Percentiles rank a stretch among this genome's conserved stretches.
Conservation (phyloP, 2,329 filamentous ascomycete species). For the Hortaea sp. region DNA sequence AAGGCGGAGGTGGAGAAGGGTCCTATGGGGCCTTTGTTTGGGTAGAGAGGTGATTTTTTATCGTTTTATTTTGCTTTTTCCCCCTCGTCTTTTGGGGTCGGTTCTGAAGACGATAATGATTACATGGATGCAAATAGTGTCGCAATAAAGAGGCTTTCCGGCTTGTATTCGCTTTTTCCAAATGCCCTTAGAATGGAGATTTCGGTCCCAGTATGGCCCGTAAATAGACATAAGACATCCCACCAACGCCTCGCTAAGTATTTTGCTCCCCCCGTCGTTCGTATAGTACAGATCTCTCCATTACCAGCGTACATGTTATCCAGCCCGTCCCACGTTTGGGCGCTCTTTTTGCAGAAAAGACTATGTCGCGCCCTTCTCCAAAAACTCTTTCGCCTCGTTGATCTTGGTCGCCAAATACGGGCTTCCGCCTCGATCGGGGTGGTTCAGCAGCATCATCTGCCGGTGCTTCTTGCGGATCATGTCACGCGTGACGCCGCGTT, state of each 20-base stretch:
- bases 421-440: conserved; percentile 92
- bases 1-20: conserved; percentile 20
- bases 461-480: conserved; percentile 93
- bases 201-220: too few relatives aligned
- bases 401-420: conserved; percentile 96
- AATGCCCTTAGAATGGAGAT: too few relatives aligned
- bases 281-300: too few relatives aligned
- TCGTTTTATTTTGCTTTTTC: not conserved
- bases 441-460: conserved; percentile 92
- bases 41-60: conserved; percentile 1
- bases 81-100: too few relatives aligned
- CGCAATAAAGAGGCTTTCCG: too few relatives aligned
- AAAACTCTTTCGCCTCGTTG: conserved; percentile 93
- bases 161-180: too few relatives aligned
- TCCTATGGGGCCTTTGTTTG: not conserved
- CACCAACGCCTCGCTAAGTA: conserved; percentile 10
- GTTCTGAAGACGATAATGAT: not conserved
- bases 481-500: conserved; percentile 79
- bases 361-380: conserved; percentile 56
- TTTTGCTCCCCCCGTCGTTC: too few relatives aligned
- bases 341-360: too few relatives aligned
- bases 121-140: not conserved
- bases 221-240: not conserved
- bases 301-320: too few relatives aligned
- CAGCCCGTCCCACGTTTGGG: too few relatives aligned